phyloP scores from a whole-genome alignment of 2,329 filamentous ascomycete species.

The Fusarium tricinctum region DNA sequence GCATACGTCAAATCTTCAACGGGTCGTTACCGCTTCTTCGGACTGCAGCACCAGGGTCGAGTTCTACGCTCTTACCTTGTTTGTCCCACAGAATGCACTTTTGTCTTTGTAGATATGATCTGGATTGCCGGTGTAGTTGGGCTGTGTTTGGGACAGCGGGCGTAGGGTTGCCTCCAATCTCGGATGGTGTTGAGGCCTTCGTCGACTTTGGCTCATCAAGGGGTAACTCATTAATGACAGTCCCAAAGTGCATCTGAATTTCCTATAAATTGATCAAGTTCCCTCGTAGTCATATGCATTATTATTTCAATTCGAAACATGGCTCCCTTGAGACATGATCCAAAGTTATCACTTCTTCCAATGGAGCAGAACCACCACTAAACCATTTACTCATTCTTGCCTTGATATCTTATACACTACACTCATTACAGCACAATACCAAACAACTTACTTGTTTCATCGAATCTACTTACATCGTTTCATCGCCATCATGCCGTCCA shows the following conservation, averaged over 20 bases:
- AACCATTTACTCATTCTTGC: neutral
- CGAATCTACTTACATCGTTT: neutral
- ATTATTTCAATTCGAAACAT: neutral
- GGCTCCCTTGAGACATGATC: constrained; percentile 1
- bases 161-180: constrained; percentile 1
- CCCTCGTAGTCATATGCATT: neutral
- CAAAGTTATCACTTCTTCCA: constrained; percentile 1
- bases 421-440: constrained; percentile 1
- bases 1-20: constrained; percentile 30
- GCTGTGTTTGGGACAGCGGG: constrained; percentile 14
- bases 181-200: constrained; percentile 23
- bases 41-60: constrained; percentile 3
- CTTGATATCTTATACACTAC: neutral
- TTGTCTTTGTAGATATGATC: neutral
- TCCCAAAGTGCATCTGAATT: neutral
- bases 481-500: constrained; percentile 14
- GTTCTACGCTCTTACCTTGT: neutral
- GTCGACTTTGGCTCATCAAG: neutral
- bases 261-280: neutral
- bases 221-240: neutral
- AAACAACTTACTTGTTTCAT: neutral
- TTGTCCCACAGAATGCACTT: constrained; percentile 2
- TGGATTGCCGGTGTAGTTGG: constrained; percentile 5
- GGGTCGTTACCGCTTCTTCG: constrained; percentile 19
- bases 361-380: constrained; percentile 11